Conservation (phyloP, 2,329 filamentous ascomycete species). For the Tolypocladium inflatum region DNA sequence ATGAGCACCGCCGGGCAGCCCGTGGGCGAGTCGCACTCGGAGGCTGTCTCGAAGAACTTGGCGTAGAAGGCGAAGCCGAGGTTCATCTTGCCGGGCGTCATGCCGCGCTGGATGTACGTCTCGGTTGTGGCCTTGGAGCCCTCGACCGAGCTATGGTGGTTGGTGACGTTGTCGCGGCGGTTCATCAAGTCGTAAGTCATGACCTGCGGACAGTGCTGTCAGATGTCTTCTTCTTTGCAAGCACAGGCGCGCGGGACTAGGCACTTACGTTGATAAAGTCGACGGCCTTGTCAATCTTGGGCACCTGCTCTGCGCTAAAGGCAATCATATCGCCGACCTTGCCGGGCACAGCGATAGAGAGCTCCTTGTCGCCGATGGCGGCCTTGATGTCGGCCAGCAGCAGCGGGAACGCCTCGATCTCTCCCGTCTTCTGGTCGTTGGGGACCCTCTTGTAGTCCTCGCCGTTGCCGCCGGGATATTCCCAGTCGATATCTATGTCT, state of each 20-base stretch:
- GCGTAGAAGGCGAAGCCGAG: slow-evolving; percentile 61
- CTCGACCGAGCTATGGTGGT: slow-evolving; percentile 52
- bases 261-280: slow-evolving; percentile 51
- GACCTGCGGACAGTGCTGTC: slow-evolving; percentile 22
- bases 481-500: slow-evolving; percentile 55
- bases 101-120: slow-evolving; percentile 49
- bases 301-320: slow-evolving; percentile 47
- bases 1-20: slow-evolving; percentile 50
- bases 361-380: slow-evolving; percentile 48
- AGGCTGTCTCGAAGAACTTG: slow-evolving; percentile 51
- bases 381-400: slow-evolving; percentile 49
- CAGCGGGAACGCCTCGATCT: slow-evolving; percentile 53
- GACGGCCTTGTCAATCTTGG: slow-evolving; percentile 47
- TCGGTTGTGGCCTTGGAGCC: slow-evolving; percentile 45
- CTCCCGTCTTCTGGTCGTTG: slow-evolving; percentile 47
- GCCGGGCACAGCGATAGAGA: slow-evolving; percentile 60
- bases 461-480: slow-evolving; percentile 53
- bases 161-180: slow-evolving; percentile 55
- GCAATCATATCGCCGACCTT: slow-evolving; percentile 56
- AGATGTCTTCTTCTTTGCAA: neutral
- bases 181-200: slow-evolving; percentile 70
- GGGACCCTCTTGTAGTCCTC: slow-evolving; percentile 56
- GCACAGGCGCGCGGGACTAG: neutral
- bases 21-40: slow-evolving; percentile 35
- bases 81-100: slow-evolving; percentile 46